Evolutionary conservation across 345 rosid species (phyloP).

Genomic region (Arabis hirsuta): DNA sequence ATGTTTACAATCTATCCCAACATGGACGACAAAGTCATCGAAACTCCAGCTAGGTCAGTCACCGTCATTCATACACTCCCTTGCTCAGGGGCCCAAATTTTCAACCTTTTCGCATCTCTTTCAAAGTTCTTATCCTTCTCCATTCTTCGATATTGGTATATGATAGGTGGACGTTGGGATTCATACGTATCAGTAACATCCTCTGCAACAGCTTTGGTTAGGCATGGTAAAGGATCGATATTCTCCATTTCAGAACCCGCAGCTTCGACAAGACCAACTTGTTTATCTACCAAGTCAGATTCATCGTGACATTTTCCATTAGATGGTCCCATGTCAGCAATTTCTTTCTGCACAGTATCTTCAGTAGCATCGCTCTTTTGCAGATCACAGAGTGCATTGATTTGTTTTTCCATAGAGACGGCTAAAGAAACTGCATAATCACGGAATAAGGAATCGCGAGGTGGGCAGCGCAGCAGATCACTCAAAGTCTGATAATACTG

Average conservation of each 20-base stretch:
- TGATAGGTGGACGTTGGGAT: too few species aligned
- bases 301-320: conserved; percentile 29
- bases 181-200: not conserved
- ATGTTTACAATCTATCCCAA: too few species aligned
- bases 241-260: conserved; percentile 31
- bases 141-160: too few species aligned
- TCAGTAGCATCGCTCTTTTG: conserved; percentile 39
- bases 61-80: too few species aligned
- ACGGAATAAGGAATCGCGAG: conserved; percentile 60
- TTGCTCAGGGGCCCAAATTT: too few species aligned
- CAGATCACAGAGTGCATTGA: too few species aligned
- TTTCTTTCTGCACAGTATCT: conserved; percentile 38
- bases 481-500: conserved; percentile 53
- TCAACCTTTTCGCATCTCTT: too few species aligned
- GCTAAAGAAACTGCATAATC: conserved; percentile 82
- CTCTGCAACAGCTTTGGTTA: not conserved
- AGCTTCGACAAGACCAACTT: not conserved
- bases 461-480: too few species aligned
- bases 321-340: not conserved
- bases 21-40: too few species aligned
- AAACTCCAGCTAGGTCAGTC: too few species aligned
- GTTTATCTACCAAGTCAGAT: not conserved
- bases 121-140: too few species aligned
- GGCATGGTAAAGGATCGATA: not conserved
- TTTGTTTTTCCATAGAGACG: conserved; percentile 61